Percentiles rank a stretch among this genome's conserved stretches.
Conservation (phyloP, 2,329 filamentous ascomycete species). For the Xylariaceae sp. region DNA sequence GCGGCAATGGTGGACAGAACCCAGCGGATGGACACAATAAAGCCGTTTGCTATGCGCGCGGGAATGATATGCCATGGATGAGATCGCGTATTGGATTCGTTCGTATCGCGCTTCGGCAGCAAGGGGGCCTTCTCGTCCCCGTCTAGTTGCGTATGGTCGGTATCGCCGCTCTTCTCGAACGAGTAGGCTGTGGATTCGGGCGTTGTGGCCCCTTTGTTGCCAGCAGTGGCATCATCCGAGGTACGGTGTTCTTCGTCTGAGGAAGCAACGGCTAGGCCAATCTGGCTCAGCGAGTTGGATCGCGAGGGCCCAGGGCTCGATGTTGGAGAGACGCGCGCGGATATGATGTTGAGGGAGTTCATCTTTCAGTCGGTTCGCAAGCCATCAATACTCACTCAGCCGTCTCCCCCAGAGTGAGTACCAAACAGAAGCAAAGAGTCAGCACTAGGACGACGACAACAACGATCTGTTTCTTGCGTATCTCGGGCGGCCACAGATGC, state of each 20-base stretch:
- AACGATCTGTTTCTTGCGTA: too few relatives aligned
- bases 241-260: conserved; percentile 26
- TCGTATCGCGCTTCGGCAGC: conserved; percentile 33
- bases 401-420: conserved; percentile 13
- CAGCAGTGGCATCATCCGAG: conserved; percentile 25
- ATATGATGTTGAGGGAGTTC: conserved; percentile 96
- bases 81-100: conserved; percentile 29
- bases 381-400: conserved; percentile 44
- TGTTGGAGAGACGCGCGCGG: conserved; percentile 65
- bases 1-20: conserved; percentile 71
- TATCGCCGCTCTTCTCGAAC: conserved; percentile 26
- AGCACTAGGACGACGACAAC: conserved; percentile 3
- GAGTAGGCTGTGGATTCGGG: conserved; percentile 30
- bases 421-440: background rate
- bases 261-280: conserved; percentile 37
- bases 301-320: conserved; percentile 49
- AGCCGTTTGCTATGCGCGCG: conserved; percentile 60
- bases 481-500: too few relatives aligned
- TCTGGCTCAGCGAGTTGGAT: conserved; percentile 52
- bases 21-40: conserved; percentile 71
- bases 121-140: conserved; percentile 65
- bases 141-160: conserved; percentile 19
- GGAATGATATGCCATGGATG: conserved; percentile 52
- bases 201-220: conserved; percentile 18
- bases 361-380: conserved; percentile 55